A percentile compares a stretch with the other conserved stretches of the same genome.
Conservation (phyloP, 331 rosid species). For the Pyrus hybrid region DNA sequence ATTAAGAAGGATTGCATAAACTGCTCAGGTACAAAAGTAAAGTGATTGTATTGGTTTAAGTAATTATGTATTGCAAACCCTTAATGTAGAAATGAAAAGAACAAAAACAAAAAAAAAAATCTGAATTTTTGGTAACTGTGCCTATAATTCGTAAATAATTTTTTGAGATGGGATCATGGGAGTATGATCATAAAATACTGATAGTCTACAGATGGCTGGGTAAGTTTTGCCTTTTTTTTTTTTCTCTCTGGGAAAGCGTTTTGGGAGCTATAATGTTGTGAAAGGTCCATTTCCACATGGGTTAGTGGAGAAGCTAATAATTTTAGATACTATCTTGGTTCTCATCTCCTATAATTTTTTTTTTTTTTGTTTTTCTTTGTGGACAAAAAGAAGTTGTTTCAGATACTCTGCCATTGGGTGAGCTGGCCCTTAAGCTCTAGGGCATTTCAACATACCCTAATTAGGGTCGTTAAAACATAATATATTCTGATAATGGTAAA, state of each 20-base stretch:
- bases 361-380: not conserved
- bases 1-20: not conserved
- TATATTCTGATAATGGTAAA: not conserved
- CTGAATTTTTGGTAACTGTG: too few species aligned
- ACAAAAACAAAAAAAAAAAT: too few species aligned
- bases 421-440: not conserved
- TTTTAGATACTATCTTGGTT: not conserved
- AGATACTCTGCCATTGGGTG: not conserved
- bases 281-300: not conserved
- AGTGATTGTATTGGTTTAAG: not conserved
- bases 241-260: not conserved
- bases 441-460: not conserved
- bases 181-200: not conserved
- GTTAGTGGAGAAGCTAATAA: not conserved
- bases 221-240: not conserved
- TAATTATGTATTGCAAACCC: not conserved
- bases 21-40: not conserved
- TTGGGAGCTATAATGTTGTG: not conserved
- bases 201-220: not conserved
- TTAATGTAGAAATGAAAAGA: too few species aligned
- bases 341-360: not conserved
- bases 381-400: not conserved
- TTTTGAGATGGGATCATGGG: not conserved
- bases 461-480: not conserved
- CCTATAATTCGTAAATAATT: not conserved